Conservation (phyloP, 2,329 filamentous ascomycete species). For the Monilinia fructicola region DNA sequence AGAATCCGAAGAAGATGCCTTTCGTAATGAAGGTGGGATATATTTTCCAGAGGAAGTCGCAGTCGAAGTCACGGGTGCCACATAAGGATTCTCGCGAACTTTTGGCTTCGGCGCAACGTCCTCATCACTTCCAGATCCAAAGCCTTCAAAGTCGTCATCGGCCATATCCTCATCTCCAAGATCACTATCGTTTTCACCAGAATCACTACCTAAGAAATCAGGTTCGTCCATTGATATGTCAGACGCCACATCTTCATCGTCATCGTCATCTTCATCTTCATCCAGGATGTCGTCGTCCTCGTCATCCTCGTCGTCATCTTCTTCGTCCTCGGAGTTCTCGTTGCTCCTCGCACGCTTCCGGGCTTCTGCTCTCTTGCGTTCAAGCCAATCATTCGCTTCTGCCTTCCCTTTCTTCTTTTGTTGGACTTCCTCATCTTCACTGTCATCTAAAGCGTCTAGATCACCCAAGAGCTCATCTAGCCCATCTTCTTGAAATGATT, state of each 20-base stretch:
- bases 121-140: conserved; percentile 43
- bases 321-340: conserved; percentile 10
- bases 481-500: conserved; percentile 77
- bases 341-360: conserved; percentile 24
- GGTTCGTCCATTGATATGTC: conserved; percentile 37
- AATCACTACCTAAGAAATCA: conserved; percentile 38
- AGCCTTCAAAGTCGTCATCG: conserved; percentile 44
- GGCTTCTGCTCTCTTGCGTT: conserved; percentile 55
- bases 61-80: conserved; percentile 61
- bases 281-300: conserved; percentile 30
- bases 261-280: conserved; percentile 36
- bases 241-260: conserved; percentile 40
- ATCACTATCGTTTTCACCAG: conserved; percentile 33
- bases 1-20: conserved; percentile 59
- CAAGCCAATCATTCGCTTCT: conserved; percentile 61
- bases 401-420: conserved; percentile 57
- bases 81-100: conserved; percentile 81
- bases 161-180: conserved; percentile 42
- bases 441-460: conserved; percentile 59
- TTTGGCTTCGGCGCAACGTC: conserved; percentile 44
- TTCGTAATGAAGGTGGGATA: conserved; percentile 80
- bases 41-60: conserved; percentile 68
- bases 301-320: conserved; percentile 30
- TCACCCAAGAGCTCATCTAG: conserved; percentile 67
- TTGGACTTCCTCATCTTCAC: conserved; percentile 47